Percentiles rank a stretch among this genome's conserved stretches.
phyloP scores from a whole-genome alignment of 257 asterid genomes.

The Handroanthus guayacan region DNA sequence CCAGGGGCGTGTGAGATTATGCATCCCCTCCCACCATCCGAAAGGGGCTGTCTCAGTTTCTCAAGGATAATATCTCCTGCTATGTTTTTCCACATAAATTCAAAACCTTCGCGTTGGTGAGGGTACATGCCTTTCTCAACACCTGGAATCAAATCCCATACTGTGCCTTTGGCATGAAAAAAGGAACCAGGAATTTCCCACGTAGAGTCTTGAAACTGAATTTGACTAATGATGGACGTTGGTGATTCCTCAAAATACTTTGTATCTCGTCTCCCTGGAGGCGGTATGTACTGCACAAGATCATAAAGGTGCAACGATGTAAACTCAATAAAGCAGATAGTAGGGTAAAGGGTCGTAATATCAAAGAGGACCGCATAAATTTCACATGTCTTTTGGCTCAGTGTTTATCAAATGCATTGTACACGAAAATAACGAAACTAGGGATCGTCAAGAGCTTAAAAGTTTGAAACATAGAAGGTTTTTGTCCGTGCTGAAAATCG shows the following conservation, averaged over 20 bases:
- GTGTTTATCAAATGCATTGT: not conserved
- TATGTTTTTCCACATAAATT: constrained; percentile 73
- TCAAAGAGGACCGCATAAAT: not conserved
- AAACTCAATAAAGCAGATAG: not conserved
- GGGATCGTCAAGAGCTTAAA: not conserved
- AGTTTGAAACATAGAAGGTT: not conserved
- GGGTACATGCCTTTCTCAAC: constrained; percentile 51
- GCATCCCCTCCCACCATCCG: constrained; percentile 66
- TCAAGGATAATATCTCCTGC: constrained; percentile 63
- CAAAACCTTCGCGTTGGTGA: constrained; percentile 81
- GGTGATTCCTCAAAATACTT: constrained; percentile 38
- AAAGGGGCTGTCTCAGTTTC: constrained; percentile 42
- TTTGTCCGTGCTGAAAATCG: not conserved
- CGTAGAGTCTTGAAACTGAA: constrained; percentile 39
- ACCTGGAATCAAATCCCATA: constrained; percentile 68
- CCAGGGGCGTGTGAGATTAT: constrained; percentile 96
- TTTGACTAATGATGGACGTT: not conserved
- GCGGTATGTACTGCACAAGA: constrained; percentile 48
- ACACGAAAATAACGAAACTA: not conserved
- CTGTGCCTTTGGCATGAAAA: constrained; percentile 47
- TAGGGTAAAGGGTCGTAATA: not conserved
- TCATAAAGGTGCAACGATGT: not conserved
- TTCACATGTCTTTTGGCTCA: not conserved
- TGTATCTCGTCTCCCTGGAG: constrained; percentile 28
- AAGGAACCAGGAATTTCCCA: not conserved